Conservation (phyloP, 352 stramenopile genomes). For the Discostella stelligera region DNA sequence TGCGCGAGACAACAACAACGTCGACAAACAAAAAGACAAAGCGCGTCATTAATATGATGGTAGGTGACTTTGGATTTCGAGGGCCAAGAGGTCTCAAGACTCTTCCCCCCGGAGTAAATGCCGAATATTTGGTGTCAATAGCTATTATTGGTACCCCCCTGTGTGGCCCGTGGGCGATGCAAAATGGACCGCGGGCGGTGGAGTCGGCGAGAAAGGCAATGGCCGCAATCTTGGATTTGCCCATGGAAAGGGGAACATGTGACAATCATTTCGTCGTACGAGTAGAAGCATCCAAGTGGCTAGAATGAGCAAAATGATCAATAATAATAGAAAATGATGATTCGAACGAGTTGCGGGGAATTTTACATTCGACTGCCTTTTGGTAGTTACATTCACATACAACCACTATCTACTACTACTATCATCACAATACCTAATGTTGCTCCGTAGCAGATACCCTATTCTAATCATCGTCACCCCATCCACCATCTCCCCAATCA, state of each 20-base stretch:
- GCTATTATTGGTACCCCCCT: constrained; percentile 56
- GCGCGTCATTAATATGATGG: constrained; percentile 67
- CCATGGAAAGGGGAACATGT: constrained; percentile 53
- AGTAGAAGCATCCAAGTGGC: constrained; percentile 53
- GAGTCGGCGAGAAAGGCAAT: constrained; percentile 56
- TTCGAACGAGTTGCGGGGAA: no score
- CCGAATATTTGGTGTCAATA: constrained; percentile 59
- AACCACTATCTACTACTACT: no score
- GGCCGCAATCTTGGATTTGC: constrained; percentile 48
- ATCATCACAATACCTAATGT: no score
- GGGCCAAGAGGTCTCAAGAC: constrained; percentile 27
- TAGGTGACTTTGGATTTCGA: constrained; percentile 50
- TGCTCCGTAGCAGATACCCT: no score
- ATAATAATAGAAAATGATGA: no score
- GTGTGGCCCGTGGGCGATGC: constrained; percentile 67
- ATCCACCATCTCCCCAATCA: constrained; percentile 42
- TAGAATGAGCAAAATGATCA: not conserved
- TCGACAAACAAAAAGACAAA: constrained; percentile 18
- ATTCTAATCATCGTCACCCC: constrained; percentile 19
- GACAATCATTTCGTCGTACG: constrained; percentile 62
- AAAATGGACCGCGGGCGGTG: constrained; percentile 60
- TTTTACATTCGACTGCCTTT: not conserved
- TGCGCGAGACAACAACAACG: constrained; percentile 14
- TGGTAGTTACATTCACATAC: not conserved
- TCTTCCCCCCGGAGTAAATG: constrained; percentile 31